phyloP scores from a whole-genome alignment of 2,329 filamentous ascomycete genomes.

The Aureobasidium sp. region DNA sequence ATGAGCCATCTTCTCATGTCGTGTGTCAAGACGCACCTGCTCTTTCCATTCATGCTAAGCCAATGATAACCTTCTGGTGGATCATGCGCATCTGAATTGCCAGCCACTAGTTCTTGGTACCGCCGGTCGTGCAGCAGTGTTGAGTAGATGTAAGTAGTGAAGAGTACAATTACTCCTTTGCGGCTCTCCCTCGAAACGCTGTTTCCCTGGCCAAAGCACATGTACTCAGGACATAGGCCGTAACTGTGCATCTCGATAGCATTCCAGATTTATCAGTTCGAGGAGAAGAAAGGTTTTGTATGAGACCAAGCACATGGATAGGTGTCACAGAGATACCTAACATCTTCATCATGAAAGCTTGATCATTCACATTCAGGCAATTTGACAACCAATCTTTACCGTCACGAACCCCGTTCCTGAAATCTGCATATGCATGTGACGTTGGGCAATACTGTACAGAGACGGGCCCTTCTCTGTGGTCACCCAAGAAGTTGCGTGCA shows the following conservation, averaged over 20 bases:
- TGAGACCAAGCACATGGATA: neutral
- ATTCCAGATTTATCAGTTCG: neutral
- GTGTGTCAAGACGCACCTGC: neutral
- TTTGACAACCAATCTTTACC: no score
- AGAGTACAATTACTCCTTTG: neutral
- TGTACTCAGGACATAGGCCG: neutral
- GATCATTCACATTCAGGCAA: neutral
- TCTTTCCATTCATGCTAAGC: neutral
- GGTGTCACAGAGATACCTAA: neutral
- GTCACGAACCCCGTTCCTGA: neutral
- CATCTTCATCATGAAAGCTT: neutral
- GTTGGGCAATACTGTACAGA: no score
- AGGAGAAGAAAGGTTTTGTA: no score
- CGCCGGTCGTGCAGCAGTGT: neutral
- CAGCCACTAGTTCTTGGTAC: neutral
- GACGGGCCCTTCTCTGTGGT: neutral
- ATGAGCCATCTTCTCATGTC: neutral
- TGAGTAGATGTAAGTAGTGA: neutral
- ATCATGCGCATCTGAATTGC: neutral
- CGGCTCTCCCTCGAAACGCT: neutral
- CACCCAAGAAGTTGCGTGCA: neutral
- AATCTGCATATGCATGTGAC: neutral
- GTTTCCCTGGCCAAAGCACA: neutral
- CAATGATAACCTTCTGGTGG: neutral
- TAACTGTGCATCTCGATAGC: neutral